A percentile compares a stretch with the other conserved stretches of the same genome.
phyloP scores from a whole-genome alignment of 1,284 basidiomycete genomes.

The Golubevia pallescens region DNA sequence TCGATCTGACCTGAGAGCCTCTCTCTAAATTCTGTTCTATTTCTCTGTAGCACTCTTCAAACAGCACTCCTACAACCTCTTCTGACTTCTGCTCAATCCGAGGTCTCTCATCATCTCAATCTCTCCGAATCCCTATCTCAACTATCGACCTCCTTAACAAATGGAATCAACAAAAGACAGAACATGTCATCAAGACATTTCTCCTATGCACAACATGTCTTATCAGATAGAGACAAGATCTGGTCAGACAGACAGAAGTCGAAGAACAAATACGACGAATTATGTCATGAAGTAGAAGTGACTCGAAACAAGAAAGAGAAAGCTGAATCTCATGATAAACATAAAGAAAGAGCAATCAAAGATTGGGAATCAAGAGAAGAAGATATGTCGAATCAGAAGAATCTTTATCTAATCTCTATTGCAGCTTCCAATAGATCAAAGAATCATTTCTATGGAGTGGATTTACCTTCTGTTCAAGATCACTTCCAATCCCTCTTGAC shows the following conservation, averaged over 20 bases:
- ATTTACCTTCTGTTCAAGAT: slow-evolving; percentile 26
- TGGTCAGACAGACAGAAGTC: slow-evolving; percentile 33
- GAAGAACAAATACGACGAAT: slow-evolving; percentile 42
- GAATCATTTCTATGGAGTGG: slow-evolving; percentile 28
- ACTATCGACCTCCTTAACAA: too few relatives aligned
- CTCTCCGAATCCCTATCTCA: neutral
- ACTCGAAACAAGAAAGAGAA: slow-evolving; percentile 35
- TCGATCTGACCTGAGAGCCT: too few relatives aligned
- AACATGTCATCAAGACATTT: slow-evolving; percentile 10
- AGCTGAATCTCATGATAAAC: slow-evolving; percentile 27
- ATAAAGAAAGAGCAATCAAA: slow-evolving; percentile 33
- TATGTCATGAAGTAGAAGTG: slow-evolving; percentile 34
- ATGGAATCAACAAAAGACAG: too few relatives aligned
- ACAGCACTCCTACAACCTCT: slow-evolving; percentile 8
- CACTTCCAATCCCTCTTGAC: slow-evolving; percentile 33
- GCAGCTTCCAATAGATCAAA: slow-evolving; percentile 29
- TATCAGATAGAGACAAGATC: slow-evolving; percentile 34
- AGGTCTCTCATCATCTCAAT: neutral
- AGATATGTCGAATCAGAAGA: slow-evolving; percentile 44
- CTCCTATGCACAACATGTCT: slow-evolving; percentile 20
- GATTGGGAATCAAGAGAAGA: slow-evolving; percentile 25
- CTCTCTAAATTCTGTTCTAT: too few relatives aligned
- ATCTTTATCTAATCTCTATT: slow-evolving; percentile 37
- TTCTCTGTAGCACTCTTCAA: slow-evolving; percentile 15
- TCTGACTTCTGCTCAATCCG: neutral